Evolutionary conservation across 768 basidiomycete genomes (phyloP), one percentile per base, ranked within the genome.

Genomic region (Lentinula sp.): DNA sequence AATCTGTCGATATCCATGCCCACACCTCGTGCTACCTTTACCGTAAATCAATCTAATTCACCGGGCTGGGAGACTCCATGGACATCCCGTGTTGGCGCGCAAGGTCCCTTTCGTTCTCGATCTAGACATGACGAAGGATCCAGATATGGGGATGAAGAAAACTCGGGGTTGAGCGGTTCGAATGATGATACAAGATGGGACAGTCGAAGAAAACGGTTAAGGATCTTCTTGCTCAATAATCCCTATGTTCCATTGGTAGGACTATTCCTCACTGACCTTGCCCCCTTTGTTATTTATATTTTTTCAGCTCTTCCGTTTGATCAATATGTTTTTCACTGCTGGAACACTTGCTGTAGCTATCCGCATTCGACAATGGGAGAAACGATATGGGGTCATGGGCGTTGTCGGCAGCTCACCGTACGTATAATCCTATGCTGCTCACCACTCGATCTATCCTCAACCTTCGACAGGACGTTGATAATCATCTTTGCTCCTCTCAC

Each of bases 401-500:
- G 83, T 84, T 2, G 78, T 95, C 31, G 94, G 94, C 49, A 87
- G 88, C 66, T 94, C 92, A 15, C 87, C 89, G 88, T 90, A 71
- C 61, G 86, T 79, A 28, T 32, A 37, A 39, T n/a, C 45, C 18
- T 64, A 53, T 39, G 45, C 18, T 49, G 32, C 10, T 23, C 21
- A 52, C 43, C 43, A 18, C 21, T 18, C 55, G 62, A 62, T 60
- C 16, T 34, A 15, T 51, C 10, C 21, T 28, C 50, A 34, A 32
- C 34, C 52, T 28, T 23, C 52, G 39, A 8, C 62, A 91, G 91
- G 28, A 88, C 86, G 10, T 80, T 95, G 23, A 86, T 93, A 63
- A 89, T 95, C 68, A 88, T 95, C 61, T 93, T 94, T 71, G 87
- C 91, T 6, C 87, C 92, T 1, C 70, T 91, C 61, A 92, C 93